A percentile compares a stretch with the other conserved stretches of the same genome.
phyloP scores from a whole-genome alignment of 2,329 filamentous ascomycete genomes.

The Lasiodiplodia citricola region DNA sequence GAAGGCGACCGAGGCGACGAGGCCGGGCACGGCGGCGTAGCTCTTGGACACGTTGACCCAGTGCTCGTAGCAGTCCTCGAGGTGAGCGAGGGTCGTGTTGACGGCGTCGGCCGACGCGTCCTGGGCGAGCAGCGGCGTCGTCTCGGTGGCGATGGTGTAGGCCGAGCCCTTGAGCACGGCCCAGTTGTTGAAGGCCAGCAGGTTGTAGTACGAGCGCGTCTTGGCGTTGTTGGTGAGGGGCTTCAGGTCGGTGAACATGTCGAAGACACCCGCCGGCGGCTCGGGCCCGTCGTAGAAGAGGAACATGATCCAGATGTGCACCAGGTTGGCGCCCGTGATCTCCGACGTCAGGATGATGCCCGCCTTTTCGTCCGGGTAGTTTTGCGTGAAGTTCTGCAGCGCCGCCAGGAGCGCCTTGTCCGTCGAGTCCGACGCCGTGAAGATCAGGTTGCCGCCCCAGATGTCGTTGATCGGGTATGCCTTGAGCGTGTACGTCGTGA shows the following conservation, averaged over 20 bases:
- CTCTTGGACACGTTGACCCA: slow-evolving; percentile 38
- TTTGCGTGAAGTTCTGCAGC: slow-evolving; percentile 61
- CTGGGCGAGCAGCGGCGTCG: slow-evolving; percentile 33
- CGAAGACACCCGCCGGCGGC: slow-evolving; percentile 62
- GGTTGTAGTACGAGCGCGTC: slow-evolving; percentile 54
- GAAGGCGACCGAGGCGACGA: slow-evolving; percentile 42
- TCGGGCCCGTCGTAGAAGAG: slow-evolving; percentile 66
- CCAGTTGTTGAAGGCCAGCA: slow-evolving; percentile 55
- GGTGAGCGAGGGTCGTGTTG: slow-evolving; percentile 27
- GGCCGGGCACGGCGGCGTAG: slow-evolving; percentile 37
- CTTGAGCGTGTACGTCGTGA: slow-evolving; percentile 42
- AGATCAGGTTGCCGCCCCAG: slow-evolving; percentile 57
- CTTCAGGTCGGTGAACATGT: slow-evolving; percentile 59
- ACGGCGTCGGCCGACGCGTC: slow-evolving; percentile 28
- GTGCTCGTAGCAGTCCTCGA: slow-evolving; percentile 29
- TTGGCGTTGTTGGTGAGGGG: slow-evolving; percentile 53
- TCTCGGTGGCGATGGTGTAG: slow-evolving; percentile 43
- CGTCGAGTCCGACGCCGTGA: slow-evolving; percentile 42
- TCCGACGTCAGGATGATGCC: slow-evolving; percentile 64
- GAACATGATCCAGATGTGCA: slow-evolving; percentile 66
- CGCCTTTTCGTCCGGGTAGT: slow-evolving; percentile 65
- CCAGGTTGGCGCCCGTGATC: slow-evolving; percentile 48
- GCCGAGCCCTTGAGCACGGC: slow-evolving; percentile 40
- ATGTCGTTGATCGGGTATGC: slow-evolving; percentile 38
- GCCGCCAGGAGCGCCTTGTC: slow-evolving; percentile 51